phyloP scores from a whole-genome alignment of 108 stramenopile genomes.

The Cyclotella cryptica region DNA sequence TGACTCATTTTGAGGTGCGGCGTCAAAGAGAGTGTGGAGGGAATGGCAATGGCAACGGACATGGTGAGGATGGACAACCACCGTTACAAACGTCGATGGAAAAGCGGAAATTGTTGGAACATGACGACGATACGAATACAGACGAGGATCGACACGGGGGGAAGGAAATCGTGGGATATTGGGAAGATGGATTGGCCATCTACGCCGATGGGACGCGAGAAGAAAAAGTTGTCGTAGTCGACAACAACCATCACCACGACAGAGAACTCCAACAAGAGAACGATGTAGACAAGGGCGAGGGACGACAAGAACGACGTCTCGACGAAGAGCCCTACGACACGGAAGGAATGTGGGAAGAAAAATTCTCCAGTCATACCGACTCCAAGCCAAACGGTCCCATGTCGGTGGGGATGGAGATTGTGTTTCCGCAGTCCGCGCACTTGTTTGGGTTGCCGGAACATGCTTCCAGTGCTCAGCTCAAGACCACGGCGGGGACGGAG shows the following conservation, averaged over 20 bases:
- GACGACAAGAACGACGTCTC: slow-evolving; percentile 66
- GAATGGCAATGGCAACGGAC: slow-evolving; percentile 15
- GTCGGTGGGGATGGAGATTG: slow-evolving; percentile 95
- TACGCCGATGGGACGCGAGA: slow-evolving; percentile 90
- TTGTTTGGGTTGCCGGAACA: slow-evolving; percentile 98
- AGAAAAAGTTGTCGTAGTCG: slow-evolving; percentile 62
- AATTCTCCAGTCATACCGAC: slow-evolving; percentile 90
- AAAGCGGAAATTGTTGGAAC: slow-evolving; percentile 40
- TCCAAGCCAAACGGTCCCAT: slow-evolving; percentile 92
- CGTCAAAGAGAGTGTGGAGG: slow-evolving; percentile 52
- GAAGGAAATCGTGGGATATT: slow-evolving; percentile 91
- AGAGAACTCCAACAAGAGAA: slow-evolving; percentile 49
- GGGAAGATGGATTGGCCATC: slow-evolving; percentile 93
- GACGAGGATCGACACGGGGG: slow-evolving; percentile 62
- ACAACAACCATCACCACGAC: background rate
- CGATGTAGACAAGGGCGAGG: slow-evolving; percentile 55
- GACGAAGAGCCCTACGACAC: slow-evolving; percentile 66
- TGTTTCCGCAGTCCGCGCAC: slow-evolving; percentile 82
- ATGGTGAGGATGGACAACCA: too few species aligned
- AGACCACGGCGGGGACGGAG: slow-evolving; percentile 76
- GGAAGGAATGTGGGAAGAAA: slow-evolving; percentile 95
- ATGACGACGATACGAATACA: slow-evolving; percentile 30
- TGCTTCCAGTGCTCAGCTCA: slow-evolving; percentile 88
- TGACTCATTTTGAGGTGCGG: slow-evolving; percentile 92
- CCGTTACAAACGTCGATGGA: slow-evolving; percentile 4